These are phyloP conservation scores for Rhodotorula sp. DNA, from an alignment of 1,284 basidiomycete species.

Conservation along the genomic window DNA sequence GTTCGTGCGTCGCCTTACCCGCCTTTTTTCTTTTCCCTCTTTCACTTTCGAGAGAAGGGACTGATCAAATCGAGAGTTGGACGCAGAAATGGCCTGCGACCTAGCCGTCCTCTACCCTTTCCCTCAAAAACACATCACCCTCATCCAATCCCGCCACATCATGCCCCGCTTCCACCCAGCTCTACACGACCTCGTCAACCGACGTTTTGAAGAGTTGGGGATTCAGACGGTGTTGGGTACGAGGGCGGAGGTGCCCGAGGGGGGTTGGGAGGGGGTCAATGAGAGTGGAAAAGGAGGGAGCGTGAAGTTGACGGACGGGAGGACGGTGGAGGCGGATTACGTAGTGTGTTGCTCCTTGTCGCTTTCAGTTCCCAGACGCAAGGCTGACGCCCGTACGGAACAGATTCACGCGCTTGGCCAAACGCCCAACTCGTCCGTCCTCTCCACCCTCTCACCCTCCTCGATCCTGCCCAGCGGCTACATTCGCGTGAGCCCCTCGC, in stretches of 20 bases:
- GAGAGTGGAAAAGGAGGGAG: constrained; percentile 22
- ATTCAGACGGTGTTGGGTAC: constrained; percentile 49
- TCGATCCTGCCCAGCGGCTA: constrained; percentile 31
- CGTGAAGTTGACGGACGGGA: constrained; percentile 53
- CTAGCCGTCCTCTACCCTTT: constrained; percentile 61
- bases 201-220: constrained; percentile 48
- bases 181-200: constrained; percentile 55
- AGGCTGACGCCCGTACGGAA: neutral
- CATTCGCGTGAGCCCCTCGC: constrained; percentile 26
- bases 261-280: constrained; percentile 40
- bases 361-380: neutral
- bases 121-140: constrained; percentile 58
- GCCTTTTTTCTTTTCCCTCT: too few species aligned
- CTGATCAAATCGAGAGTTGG: neutral
- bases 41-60: neutral
- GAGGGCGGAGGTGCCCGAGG: constrained; percentile 48
- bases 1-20: constrained; percentile 25
- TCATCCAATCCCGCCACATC: constrained; percentile 65
- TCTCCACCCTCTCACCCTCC: constrained; percentile 55
- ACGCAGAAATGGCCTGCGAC: constrained; percentile 62
- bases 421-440: constrained; percentile 63
- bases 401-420: constrained; percentile 74
- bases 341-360: constrained; percentile 54
- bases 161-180: constrained; percentile 61
- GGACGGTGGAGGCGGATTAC: constrained; percentile 62